These are phyloP conservation scores for Rubia peregrina DNA, from an alignment of 305 asterid genomes.

Conservation along the genomic window DNA sequence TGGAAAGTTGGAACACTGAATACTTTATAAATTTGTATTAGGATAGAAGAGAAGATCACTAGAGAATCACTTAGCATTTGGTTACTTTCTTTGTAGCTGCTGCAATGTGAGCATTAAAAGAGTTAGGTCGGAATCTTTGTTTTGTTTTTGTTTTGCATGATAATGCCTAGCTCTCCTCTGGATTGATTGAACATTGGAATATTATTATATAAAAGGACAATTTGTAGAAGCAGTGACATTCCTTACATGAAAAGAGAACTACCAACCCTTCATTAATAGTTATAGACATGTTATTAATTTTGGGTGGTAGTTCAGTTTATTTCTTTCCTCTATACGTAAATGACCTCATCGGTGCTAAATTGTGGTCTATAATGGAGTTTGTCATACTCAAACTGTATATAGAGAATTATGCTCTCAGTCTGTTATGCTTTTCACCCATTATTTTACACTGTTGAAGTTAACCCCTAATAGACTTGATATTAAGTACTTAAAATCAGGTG, in stretches of 20 bases:
- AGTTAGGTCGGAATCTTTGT: slow-evolving; percentile 43
- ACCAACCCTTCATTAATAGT: not conserved
- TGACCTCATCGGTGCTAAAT: too few species aligned
- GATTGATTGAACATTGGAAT: not conserved
- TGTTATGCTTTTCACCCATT: not conserved
- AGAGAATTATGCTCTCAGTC: not conserved
- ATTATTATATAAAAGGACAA: not conserved
- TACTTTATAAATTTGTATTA: not conserved
- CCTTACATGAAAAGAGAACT: not conserved
- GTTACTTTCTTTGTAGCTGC: slow-evolving; percentile 37
- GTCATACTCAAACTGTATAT: not conserved
- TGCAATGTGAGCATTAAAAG: slow-evolving; percentile 87
- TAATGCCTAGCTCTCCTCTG: too few species aligned
- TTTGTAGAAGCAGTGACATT: not conserved
- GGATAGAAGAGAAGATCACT: not conserved
- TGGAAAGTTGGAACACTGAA: not conserved
- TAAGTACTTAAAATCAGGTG: not conserved
- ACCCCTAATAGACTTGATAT: not conserved
- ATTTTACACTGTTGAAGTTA: not conserved
- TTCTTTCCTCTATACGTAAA: not conserved
- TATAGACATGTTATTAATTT: not conserved
- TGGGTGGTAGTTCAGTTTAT: not conserved
- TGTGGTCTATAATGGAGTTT: not conserved
- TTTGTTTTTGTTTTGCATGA: not conserved
- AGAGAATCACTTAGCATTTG: slow-evolving; percentile 2